phyloP scores from a whole-genome alignment of 2,329 filamentous ascomycete species.

The Aureobasidium uvarum region DNA sequence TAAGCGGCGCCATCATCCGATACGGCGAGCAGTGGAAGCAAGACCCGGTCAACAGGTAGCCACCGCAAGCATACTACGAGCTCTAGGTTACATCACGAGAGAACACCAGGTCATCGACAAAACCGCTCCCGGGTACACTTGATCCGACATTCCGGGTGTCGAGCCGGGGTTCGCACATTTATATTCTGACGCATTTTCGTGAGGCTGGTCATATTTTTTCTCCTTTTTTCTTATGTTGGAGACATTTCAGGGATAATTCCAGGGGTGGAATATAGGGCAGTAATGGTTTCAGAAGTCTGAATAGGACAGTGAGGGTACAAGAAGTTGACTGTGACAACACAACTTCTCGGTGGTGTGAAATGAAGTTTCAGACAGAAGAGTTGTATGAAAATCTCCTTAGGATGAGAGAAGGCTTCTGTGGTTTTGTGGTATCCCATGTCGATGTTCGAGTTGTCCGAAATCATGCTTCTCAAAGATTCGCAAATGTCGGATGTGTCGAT shows the following conservation, averaged over 20 bases:
- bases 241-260: neutral
- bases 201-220: neutral
- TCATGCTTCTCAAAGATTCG: too few species aligned
- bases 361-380: neutral
- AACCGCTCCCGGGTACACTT: neutral
- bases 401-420: too few species aligned
- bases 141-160: neutral
- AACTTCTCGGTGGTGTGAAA: neutral
- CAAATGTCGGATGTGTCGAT: too few species aligned
- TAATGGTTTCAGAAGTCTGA: too few species aligned
- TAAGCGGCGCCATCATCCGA: slow-evolving; percentile 1
- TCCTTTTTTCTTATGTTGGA: neutral
- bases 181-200: neutral
- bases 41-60: neutral
- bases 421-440: too few species aligned
- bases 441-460: too few species aligned
- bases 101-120: neutral
- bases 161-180: neutral
- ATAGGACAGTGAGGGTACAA: neutral
- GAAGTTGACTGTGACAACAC: neutral
- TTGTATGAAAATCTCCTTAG: neutral
- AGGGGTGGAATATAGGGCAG: too few species aligned
- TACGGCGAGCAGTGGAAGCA: slow-evolving; percentile 16
- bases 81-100: neutral
- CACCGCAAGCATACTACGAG: neutral